These are phyloP conservation scores for Fagus sylvatica DNA, from an alignment of 306 rosid species.

Conservation along the genomic window DNA sequence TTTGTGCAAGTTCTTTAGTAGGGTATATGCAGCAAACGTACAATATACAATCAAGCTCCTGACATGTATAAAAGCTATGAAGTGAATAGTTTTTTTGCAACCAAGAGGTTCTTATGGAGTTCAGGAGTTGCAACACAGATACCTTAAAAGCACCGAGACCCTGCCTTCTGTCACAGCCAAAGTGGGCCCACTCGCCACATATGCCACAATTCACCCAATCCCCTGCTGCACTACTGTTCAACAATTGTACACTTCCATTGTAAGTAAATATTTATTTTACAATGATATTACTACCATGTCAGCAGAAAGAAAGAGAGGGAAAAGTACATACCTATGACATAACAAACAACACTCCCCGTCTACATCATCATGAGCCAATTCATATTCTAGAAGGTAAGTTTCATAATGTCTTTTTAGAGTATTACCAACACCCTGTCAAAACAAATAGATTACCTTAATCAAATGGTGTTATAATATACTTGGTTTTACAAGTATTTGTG, in stretches of 20 bases:
- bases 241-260: conserved; percentile 17
- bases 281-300: neutral
- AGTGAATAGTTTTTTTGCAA: neutral
- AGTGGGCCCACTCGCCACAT: conserved; percentile 99
- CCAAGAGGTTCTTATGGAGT: neutral
- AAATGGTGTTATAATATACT: neutral
- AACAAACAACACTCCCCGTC: conserved; percentile 98
- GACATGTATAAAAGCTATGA: neutral
- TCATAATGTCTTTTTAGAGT: conserved; percentile 98
- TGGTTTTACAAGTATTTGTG: neutral
- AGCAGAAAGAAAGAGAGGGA: conserved; percentile 7
- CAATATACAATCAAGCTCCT: neutral
- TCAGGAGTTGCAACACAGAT: conserved; percentile 13
- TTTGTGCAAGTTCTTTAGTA: neutral
- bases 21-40: neutral
- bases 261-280: conserved; percentile 22
- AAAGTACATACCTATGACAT: conserved; percentile 84
- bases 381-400: conserved; percentile 95
- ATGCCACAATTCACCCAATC: conserved; percentile 99
- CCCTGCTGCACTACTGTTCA: conserved; percentile 98
- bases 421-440: conserved; percentile 95
- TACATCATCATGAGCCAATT: conserved; percentile 96
- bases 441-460: conserved; percentile 17
- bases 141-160: conserved; percentile 99
- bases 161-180: conserved; percentile 98